Percentiles rank a stretch among this genome's conserved stretches.
phyloP scores from a whole-genome alignment of 2,329 filamentous ascomycete genomes.

The Aaosphaeria arxii region DNA sequence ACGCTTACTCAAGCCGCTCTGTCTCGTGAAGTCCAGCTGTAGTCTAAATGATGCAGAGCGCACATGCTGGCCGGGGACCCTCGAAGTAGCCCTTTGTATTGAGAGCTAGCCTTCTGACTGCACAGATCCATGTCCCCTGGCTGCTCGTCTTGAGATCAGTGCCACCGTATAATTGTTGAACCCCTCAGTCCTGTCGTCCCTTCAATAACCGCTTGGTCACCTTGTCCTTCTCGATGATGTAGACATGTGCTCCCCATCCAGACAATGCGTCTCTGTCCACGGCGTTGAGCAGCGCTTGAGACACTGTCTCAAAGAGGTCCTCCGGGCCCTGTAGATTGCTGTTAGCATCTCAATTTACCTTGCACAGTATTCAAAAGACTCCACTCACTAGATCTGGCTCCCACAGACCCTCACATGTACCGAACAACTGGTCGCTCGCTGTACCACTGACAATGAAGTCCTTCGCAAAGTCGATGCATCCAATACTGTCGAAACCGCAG shows the following conservation, averaged over 20 bases:
- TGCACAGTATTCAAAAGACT: no score
- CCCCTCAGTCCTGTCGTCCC: constrained; percentile 76
- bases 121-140: no score
- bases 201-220: constrained; percentile 98
- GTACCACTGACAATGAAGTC: constrained; percentile 98
- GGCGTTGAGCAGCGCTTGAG: constrained; percentile 90
- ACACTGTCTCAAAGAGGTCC: constrained; percentile 97
- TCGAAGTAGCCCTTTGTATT: no score
- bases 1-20: no score
- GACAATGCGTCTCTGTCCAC: constrained; percentile 95
- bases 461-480: constrained; percentile 99
- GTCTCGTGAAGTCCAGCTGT: no score
- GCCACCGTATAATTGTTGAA: no score
- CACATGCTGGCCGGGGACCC: no score
- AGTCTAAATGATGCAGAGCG: no score
- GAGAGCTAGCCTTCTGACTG: no score
- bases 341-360: constrained; percentile 1
- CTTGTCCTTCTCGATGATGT: constrained; percentile 99
- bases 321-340: constrained; percentile 65
- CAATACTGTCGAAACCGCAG: constrained; percentile 98
- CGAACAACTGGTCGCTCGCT: constrained; percentile 95
- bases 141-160: no score
- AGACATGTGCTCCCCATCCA: constrained; percentile 97
- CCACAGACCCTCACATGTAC: constrained; percentile 97
- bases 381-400: constrained; percentile 86